phyloP scores from a whole-genome alignment of 345 rosid genomes.

The Eucalyptus curtisii region DNA sequence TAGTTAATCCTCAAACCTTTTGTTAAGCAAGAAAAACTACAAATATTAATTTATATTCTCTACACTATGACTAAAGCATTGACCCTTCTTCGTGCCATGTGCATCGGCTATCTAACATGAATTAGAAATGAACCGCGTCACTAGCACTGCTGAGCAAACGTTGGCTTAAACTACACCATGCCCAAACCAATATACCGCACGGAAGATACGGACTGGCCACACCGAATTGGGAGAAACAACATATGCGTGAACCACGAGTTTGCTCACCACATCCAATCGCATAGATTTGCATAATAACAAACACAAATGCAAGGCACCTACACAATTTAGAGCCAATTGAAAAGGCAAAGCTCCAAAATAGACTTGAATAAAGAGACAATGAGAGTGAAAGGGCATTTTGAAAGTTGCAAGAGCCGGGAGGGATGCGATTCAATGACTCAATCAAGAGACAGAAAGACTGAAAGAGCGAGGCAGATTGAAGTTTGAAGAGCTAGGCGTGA shows the following conservation, averaged over 20 bases:
- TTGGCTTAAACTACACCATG: neutral
- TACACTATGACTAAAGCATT: neutral
- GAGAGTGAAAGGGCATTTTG: neutral
- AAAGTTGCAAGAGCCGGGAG: neutral
- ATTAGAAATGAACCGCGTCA: too few relatives aligned
- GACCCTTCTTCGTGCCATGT: neutral
- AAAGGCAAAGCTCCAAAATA: neutral
- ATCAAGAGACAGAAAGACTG: rapidly evolving
- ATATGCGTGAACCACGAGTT: rapidly evolving
- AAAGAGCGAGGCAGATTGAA: neutral
- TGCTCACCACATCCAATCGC: neutral
- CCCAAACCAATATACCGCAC: neutral
- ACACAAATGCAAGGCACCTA: neutral
- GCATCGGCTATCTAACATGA: neutral
- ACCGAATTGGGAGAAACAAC: neutral
- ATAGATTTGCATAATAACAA: neutral
- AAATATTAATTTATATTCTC: too few relatives aligned
- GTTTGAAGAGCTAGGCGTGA: neutral
- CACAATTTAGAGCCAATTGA: neutral
- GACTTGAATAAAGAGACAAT: neutral
- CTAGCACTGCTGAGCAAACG: too few relatives aligned
- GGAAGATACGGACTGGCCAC: rapidly evolving
- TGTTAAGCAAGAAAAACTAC: neutral
- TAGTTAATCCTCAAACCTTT: rapidly evolving
- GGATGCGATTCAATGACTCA: neutral